Base-by-base conservation (phyloP, 192 early-diverging fungal genomes). In the Rhizophagus prolifer region DNA sequence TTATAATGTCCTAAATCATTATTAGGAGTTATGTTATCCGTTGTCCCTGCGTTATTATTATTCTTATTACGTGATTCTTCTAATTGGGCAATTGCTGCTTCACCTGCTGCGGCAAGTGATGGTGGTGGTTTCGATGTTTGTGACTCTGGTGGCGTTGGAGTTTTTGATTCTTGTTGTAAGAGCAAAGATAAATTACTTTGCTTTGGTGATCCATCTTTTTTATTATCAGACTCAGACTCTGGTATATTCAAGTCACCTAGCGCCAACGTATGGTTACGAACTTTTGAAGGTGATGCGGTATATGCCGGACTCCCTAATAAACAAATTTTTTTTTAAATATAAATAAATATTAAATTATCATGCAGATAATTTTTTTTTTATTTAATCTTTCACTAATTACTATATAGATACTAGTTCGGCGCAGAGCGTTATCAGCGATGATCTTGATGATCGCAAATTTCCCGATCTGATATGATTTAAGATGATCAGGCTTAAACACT, bases 251-350 rank as follows among this genome's bases (percentile, higher is more conserved):
- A 58, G 66, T 79, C 72, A n/a, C 81, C 80, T 28, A 86, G 64
- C 19, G 79, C 81, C 7, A 84, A 41, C 6, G 82, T 79, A 62
- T 86, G 81, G 25, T 79, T 75, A 58, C 85, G 76, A 71, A 84
- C 84, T 4, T 75, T 81, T 67, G 77, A 79, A 47, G 78, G 76
- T 0, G 85, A 86, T 28, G 80, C 84, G 21, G 82, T 80, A 59
- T 85, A 85, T 30, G 74, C 66, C 9, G 74, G 74, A n/a, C 46
- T 61, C 4, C 41, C 74, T 76, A 46, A 26, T 26, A 63, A 14
- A 50, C 5, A n/a, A n/a, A 25, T 25, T 38, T 3, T 7, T 31
- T 31, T 31, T 8, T 36, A 4, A 34, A n/a, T 21, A 67, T 31
- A 34, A 21, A 50, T 9, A 74, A 28, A 3, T 34, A 9, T 61